Evolutionary conservation across 2,329 filamentous ascomycete genomes (phyloP), one percentile per base, ranked within the genome.

Genomic region (Chaetomiaceae sp.): DNA sequence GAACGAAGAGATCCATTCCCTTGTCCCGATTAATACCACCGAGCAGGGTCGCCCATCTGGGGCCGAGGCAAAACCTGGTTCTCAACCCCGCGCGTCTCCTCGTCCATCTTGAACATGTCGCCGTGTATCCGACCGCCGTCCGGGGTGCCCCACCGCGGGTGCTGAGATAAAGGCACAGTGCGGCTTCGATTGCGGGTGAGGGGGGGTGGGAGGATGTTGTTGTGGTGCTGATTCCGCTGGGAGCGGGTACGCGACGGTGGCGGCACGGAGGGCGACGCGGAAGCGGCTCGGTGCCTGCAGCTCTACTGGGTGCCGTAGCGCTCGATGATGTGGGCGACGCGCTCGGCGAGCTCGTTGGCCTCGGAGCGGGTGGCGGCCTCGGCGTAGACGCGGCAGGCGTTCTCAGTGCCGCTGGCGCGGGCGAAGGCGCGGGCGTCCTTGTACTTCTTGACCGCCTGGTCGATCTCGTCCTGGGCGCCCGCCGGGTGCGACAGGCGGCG

Each of bases 371-470:
- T 93, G 30, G 86, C 87, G 4, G 93, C 93, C 69, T 98, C 93
- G 7, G 91, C 91, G 62, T 98, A 98, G 17, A 98, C 90, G 52
- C 93, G 80, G 58, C 95, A 90, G 2, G 89, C 91, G 65, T 98
- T 94, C 67, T 98, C 93, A 0, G 93, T 98, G 24, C 93, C 93
- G 55, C 86, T 93, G 30, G 93, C 89, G 58, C 93, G 83, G 7
- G 89, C 93, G 66, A 98, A 98, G 40, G 86, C 84, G 54, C 93
- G 80, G 3, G 88, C 93, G 59, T 86, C 86, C 60, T 86, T 87
- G 69, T 95, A 96, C 67, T 95, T 95, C 62, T 83, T 84, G 51
- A 96, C 90, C 50, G 86, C 75, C 51, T 81, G 79, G 67, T 97
- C 90, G 57, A 98, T 96, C 64, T 88, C 81, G 15, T 79, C 77